Conservation (phyloP, 768 basidiomycete genomes). For the Psilocybe cyanescens region DNA sequence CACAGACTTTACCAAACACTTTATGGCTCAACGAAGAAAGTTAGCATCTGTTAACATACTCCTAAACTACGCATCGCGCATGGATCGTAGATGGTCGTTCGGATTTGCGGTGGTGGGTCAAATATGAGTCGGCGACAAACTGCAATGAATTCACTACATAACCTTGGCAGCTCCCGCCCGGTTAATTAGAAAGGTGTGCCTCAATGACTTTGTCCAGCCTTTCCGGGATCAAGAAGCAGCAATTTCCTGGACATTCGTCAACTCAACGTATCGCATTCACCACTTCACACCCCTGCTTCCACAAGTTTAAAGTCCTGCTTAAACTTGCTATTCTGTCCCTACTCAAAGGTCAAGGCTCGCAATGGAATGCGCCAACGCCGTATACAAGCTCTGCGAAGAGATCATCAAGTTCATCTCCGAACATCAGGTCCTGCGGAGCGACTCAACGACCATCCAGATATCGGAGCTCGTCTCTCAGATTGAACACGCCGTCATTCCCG, state of each 20-base stretch:
- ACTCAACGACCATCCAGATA: not conserved
- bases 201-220: not conserved
- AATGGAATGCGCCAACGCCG: not conserved
- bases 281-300: too few relatives aligned
- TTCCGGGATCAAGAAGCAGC: not conserved
- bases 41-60: too few relatives aligned
- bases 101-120: not conserved
- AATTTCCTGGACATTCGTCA: too few relatives aligned
- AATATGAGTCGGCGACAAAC: not conserved
- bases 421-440: not conserved
- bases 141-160: not conserved
- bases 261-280: not conserved
- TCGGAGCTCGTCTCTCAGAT: slow-evolving; percentile 1
- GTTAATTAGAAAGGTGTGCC: not conserved
- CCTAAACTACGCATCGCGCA: too few relatives aligned
- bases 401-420: slow-evolving; percentile 2
- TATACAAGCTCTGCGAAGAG: not conserved
- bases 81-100: too few relatives aligned
- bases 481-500: not conserved
- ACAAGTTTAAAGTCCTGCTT: too few relatives aligned
- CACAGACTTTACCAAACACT: not conserved
- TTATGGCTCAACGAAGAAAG: not conserved
- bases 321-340: too few relatives aligned
- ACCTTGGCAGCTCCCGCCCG: not conserved
- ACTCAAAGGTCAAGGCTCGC: not conserved